Evolutionary conservation across 2,329 filamentous ascomycete genomes (phyloP), one percentile per base, ranked within the genome.

Genomic region (Trichoderma aggressivum): DNA sequence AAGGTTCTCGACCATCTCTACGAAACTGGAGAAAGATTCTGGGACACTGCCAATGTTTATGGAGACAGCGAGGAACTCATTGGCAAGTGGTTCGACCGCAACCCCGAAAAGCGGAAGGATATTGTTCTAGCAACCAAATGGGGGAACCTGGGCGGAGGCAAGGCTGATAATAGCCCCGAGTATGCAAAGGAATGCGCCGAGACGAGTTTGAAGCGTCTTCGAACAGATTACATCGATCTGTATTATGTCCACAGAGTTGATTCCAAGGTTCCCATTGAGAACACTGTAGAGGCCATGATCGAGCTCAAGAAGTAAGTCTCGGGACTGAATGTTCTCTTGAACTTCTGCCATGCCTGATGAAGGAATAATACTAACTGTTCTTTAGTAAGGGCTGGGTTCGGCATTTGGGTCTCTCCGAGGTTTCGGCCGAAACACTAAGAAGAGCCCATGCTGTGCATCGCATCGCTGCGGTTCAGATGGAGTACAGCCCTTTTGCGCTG

Each of bases 371-470:
- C 69, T 71, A n/a, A 71, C 61, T 47, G 10, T 43, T 5, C 53
- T 68, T 21, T 7, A 50, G 21, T 82, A 81, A 86, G 74, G 87
- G 87, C 71, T 88, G 88, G 76, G 86, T 90, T 77, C 85, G 84
- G 70, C 80, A 88, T 76, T 78, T 90, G 8, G 88, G 88, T 21
- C 76, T 90, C 7, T 87, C 82, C 2, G 87, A 89, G 73, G 80
- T 84, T 72, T 83, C 83, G 10, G 82, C 85, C 4, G 76, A 79
- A 2, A 86, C 86, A 0, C 79, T 90, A 47, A 83, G 85, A 11
- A 83, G 87, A 5, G 87, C 85, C 11, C 79, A 80, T 74, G 83
- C 83, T 59, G 78, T 89, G n/a, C 81, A 82, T 67, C 85, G 82
- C 43, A 82, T 89, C 71, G 76, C 83, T 7, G 85, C 86, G 3